Conservation (phyloP, 305 asterid species). For the Fraxinus latifolia region DNA sequence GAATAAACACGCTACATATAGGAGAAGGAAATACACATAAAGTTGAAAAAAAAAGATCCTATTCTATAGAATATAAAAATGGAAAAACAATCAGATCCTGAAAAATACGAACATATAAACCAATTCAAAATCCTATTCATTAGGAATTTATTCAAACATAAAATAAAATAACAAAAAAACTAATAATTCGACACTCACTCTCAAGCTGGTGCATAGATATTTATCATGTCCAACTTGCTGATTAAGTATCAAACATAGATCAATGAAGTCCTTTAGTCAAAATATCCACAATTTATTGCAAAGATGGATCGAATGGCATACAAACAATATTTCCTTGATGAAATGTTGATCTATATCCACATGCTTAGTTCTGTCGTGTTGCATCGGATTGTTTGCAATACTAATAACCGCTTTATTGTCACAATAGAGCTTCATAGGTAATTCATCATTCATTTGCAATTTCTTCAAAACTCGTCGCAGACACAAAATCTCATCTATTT, state of each 20-base stretch:
- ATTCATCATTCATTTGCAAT: not conserved
- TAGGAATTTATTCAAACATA: not conserved
- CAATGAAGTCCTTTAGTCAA: not conserved
- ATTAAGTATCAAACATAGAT: not conserved
- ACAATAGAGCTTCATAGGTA: not conserved
- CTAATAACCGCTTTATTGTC: not conserved
- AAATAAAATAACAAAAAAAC: not conserved
- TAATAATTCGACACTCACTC: not conserved
- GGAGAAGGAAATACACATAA: not conserved
- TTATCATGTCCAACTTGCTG: not conserved
- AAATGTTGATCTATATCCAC: too few species aligned
- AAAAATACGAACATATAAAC: not conserved
- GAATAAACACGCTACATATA: not conserved
- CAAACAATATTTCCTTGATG: not conserved
- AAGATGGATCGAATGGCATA: not conserved
- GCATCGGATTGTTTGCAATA: not conserved
- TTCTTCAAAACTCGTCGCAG: not conserved
- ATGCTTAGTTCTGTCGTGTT: not conserved
- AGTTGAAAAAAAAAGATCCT: not conserved
- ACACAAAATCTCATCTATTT: not conserved
- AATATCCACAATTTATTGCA: not conserved
- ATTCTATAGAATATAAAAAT: not conserved
- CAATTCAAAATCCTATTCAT: not conserved
- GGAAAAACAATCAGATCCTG: not conserved
- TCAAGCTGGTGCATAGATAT: too few species aligned